Conservation (phyloP, 1,284 basidiomycete species). For the Heimioporus retisporus region DNA sequence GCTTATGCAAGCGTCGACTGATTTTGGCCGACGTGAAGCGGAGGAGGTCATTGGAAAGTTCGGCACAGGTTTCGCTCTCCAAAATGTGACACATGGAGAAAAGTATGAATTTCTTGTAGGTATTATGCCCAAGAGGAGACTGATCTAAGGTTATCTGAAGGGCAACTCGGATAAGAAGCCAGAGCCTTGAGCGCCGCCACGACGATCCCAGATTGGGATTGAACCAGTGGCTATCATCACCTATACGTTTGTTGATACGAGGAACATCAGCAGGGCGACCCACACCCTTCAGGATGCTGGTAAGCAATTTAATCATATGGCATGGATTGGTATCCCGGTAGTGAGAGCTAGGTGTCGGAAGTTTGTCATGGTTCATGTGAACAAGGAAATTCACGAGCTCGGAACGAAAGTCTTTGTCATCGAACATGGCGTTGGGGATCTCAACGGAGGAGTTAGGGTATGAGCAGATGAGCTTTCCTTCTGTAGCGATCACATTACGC, state of each 20-base stretch:
- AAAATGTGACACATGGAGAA: constrained; percentile 48
- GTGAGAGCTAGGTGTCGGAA: not conserved
- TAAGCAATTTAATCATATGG: constrained; percentile 42
- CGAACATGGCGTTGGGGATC: constrained; percentile 26
- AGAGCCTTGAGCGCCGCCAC: constrained; percentile 48
- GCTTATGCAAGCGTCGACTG: constrained; percentile 43
- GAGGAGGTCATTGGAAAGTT: constrained; percentile 45
- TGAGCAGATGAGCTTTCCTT: constrained; percentile 45
- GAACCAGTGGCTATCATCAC: constrained; percentile 40
- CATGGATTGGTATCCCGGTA: constrained; percentile 29
- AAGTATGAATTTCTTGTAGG: constrained; percentile 58
- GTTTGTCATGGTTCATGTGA: constrained; percentile 18
- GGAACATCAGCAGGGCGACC: constrained; percentile 30
- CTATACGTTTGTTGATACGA: constrained; percentile 29
- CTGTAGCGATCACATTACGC: constrained; percentile 24
- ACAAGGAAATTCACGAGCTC: constrained; percentile 41
- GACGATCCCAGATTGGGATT: constrained; percentile 29
- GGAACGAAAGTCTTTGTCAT: constrained; percentile 31
- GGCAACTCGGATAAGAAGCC: constrained; percentile 45
- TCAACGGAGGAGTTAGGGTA: constrained; percentile 46
- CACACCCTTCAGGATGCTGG: constrained; percentile 22
- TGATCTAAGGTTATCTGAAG: constrained; percentile 52
- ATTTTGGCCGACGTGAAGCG: constrained; percentile 21
- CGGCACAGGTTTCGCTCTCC: constrained; percentile 20
- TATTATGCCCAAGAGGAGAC: constrained; percentile 19